Evolutionary conservation across 441 rosid species (phyloP), one percentile per base, ranked within the genome.

Genomic region (Daphne laureola): DNA sequence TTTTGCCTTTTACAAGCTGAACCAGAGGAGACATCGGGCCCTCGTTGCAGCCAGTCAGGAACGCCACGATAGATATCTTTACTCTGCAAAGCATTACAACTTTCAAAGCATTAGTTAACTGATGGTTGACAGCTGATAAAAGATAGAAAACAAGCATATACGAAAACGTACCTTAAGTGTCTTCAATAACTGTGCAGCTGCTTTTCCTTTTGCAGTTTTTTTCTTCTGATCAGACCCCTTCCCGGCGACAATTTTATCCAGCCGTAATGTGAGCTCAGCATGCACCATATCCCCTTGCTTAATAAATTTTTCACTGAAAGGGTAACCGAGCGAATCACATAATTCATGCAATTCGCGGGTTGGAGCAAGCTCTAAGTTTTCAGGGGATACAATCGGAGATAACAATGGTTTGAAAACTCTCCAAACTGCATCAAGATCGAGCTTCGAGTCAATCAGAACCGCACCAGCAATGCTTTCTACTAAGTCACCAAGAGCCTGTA

Each of bases 381-480:
- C 85, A 1, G 83, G 96, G 0, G 96, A 87, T 63, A 80, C 90
- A 15, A 93, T 78, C 12, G 97, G 98, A 64, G 96, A 83, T 51
- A 93, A 64, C 21, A 93, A 63, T 1, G 95, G 95, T 69, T 85
- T 71, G 58, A 80, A 75, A 70, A 83, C 65, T 73, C 75, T 80
- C 99, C 97, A 93, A 23, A 90, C 87, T 64, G 74, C 72, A 54
- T 81, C 86, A 9, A 90, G 82, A 71, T 82, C 69, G 60, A 90
- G 72, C 44, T 67, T 79, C 9, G 86, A 66, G 71, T 93, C 97
- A 12, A 93, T 66, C 58, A 93, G 51, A 54, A 87, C 68, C 40
- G 97, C 97, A 44, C 97, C 99, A 0, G 83, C 87, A 38, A 90
- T 82, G 70, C 99, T 90, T 71, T 93, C 97, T 72, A 93, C 75